phyloP scores from a whole-genome alignment of 768 basidiomycete species.

The Suillus spraguei region DNA sequence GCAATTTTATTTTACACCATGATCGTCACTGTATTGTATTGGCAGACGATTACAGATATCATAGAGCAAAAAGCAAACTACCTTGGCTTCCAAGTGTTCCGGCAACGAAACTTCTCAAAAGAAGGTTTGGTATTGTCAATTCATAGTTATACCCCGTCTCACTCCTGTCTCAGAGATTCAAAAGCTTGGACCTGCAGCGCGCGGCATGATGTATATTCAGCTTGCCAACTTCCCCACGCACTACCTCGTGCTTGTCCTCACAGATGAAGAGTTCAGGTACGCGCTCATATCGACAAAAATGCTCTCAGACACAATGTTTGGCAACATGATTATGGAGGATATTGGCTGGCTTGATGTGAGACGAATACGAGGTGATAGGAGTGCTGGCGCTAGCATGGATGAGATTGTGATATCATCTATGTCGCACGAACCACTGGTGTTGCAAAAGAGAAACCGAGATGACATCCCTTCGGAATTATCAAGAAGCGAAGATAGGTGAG shows the following conservation, averaged over 20 bases:
- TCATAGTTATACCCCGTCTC: not conserved
- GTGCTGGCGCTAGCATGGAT: constrained; percentile 18
- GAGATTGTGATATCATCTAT: constrained; percentile 16
- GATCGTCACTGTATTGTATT: not conserved
- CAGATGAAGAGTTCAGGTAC: constrained; percentile 76
- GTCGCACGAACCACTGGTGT: constrained; percentile 23
- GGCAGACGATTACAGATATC: constrained; percentile 81
- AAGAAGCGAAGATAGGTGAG: constrained; percentile 34
- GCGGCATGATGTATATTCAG: constrained; percentile 73
- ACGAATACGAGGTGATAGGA: constrained; percentile 57
- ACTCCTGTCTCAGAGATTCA: constrained; percentile 50
- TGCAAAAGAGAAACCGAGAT: constrained; percentile 35
- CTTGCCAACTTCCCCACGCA: constrained; percentile 76
- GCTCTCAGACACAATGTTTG: constrained; percentile 54
- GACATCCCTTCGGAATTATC: constrained; percentile 8
- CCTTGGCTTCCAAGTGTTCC: constrained; percentile 78
- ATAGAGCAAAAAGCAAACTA: constrained; percentile 86
- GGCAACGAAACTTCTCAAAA: constrained; percentile 62
- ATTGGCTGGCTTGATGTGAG: constrained; percentile 78
- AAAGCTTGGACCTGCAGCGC: constrained; percentile 68
- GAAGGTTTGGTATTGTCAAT: constrained; percentile 49
- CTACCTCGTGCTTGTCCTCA: constrained; percentile 84
- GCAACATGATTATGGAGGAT: constrained; percentile 70
- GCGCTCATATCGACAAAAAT: constrained; percentile 75
- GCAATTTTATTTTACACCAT: constrained; percentile 24